A percentile compares a stretch with the other conserved stretches of the same genome.
These are phyloP conservation scores for Teratosphaeria gauchensis DNA, from an alignment of 2,329 filamentous ascomycete genomes.

Conservation along the genomic window DNA sequence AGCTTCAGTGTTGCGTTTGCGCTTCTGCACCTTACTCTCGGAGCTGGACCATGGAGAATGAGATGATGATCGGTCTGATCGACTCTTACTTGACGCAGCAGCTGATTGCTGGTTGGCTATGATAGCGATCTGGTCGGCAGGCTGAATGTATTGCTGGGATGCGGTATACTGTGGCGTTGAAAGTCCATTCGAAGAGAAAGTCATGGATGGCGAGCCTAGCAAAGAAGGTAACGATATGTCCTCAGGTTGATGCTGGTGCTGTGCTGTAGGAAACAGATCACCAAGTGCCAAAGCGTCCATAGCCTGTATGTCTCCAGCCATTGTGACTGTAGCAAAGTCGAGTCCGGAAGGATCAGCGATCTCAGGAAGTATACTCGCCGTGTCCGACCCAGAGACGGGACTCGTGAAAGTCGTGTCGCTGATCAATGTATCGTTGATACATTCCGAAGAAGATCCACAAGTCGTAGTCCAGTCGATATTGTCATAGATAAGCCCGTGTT, in stretches of 20 bases:
- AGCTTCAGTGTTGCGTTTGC: slow-evolving; percentile 60
- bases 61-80: neutral
- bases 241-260: neutral
- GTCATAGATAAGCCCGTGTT: neutral
- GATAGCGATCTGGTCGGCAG: neutral
- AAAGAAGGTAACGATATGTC: neutral
- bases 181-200: neutral
- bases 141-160: neutral
- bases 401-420: neutral
- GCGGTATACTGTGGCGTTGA: neutral
- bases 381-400: too few relatives aligned
- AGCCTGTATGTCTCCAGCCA: neutral
- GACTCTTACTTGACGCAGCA: neutral
- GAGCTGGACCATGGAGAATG: neutral
- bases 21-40: slow-evolving; percentile 36
- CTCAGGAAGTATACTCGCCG: neutral
- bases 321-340: neutral
- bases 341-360: neutral
- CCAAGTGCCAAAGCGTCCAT: neutral
- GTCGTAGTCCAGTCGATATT: neutral
- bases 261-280: neutral
- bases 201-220: neutral
- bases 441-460: neutral
- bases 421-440: neutral
- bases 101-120: neutral